Base-by-base conservation (phyloP, 768 basidiomycete genomes). In the Rhizopogon vesiculosus region DNA sequence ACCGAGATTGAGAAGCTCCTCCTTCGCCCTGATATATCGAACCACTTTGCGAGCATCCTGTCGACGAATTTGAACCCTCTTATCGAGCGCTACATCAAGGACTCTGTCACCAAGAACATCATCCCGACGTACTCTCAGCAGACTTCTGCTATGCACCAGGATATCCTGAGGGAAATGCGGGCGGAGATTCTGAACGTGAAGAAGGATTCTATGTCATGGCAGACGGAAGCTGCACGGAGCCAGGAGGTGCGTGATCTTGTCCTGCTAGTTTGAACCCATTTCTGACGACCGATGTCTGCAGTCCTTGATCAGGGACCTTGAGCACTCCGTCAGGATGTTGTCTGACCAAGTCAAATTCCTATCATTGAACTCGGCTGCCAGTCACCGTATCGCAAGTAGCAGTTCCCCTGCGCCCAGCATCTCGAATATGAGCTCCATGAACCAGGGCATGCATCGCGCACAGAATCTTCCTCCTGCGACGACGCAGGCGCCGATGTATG, bases 281-380 rank as follows among this genome's bases (percentile, higher is more conserved):
- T 7, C 58, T 59, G 19, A 57, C 50, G 56, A 22, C 62, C 31
- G 31, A 13, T 43, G 33, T 33, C 4, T 45, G 13, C 56, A 92
- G 91, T 75, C 82, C 29, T 74, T 87, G 25, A 88, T 93, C 55
- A 81, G 89, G 57, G 90, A 93, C 42, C 78, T 93, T 55, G 91
- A 93, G 69, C 86, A 85, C 61, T 84, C 83, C 6, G 85, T 93
- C 53, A 78, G 89, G 52, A 63, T 81, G 22, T 74, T 93, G 54
- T 79, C 87, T 31, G 91, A 93, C 49, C 91, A 93, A 66, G 83
- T 93, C 64, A 92, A 91, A 67, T 89, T 84, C 73, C 70, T 91
- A 57, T 83, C 76, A 61, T 73, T 86, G 70, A 89, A 84, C 59
- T 45, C 50, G 0, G 61, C 67, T 57, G 69, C 69, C 42, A 72